Percentiles rank a stretch among this genome's conserved stretches.
Conservation (phyloP, 169 alveolate species). For the Eimeria necatrix region DNA sequence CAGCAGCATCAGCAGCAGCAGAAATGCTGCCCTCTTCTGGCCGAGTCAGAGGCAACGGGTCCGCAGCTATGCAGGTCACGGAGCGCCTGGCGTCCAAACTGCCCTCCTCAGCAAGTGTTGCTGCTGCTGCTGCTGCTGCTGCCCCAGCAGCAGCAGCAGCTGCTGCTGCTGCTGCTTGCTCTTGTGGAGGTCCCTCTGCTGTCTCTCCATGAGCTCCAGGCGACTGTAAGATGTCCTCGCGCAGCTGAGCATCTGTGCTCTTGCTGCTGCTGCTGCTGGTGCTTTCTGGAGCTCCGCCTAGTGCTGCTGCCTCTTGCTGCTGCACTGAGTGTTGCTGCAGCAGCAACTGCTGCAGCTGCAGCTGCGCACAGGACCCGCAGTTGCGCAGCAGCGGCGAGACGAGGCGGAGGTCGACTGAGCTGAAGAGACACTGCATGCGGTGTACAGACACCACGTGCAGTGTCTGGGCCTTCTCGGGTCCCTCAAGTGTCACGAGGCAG, state of each 20-base stretch:
- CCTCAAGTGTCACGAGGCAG: slow-evolving; percentile 23
- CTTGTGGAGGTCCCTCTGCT: background rate
- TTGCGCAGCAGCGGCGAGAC: slow-evolving; percentile 71
- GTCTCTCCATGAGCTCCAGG: background rate
- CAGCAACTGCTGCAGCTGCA: slow-evolving; percentile 44
- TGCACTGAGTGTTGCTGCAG: background rate
- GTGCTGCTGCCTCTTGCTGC: slow-evolving; percentile 1
- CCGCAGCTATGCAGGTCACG: slow-evolving; percentile 36
- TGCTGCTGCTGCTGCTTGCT: slow-evolving; percentile 16
- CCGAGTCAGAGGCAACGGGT: slow-evolving; percentile 39
- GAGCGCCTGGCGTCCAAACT: background rate
- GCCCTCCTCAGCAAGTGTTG: slow-evolving; percentile 55
- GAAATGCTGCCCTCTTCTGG: background rate
- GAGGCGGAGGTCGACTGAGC: slow-evolving; percentile 54
- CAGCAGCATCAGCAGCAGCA: slow-evolving; percentile 14
- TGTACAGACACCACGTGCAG: slow-evolving; percentile 61
- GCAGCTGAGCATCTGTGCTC: background rate
- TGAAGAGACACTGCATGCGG: slow-evolving; percentile 64
- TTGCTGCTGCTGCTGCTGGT: background rate
- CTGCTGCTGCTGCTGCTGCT: slow-evolving; percentile 65
- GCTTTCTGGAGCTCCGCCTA: background rate
- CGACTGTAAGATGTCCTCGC: background rate
- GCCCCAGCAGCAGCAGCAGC: slow-evolving; percentile 6
- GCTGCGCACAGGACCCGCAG: slow-evolving; percentile 45
- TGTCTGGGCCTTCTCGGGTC: background rate